A percentile compares a stretch with the other conserved stretches of the same genome.
phyloP scores from a whole-genome alignment of 495 filamentous ascomycete species.

The Neurospora sp. region DNA sequence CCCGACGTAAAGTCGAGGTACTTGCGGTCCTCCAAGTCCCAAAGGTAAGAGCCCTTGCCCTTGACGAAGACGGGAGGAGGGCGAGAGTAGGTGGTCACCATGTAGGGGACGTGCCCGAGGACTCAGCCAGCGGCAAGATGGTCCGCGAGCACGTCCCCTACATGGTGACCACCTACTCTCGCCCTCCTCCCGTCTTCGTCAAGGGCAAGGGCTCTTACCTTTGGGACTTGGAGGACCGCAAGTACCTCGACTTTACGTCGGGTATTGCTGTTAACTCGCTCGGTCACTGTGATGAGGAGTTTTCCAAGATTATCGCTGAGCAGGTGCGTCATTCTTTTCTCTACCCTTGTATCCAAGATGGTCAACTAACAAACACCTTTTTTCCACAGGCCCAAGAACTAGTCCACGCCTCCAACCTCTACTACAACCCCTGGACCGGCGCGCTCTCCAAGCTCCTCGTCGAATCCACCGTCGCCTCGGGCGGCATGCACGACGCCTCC shows the following conservation, averaged over 20 bases:
- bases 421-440: slow-evolving; percentile 91
- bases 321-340: slow-evolving; percentile 45
- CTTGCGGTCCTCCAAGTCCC: too few species aligned
- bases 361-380: slow-evolving; percentile 2
- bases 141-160: slow-evolving; percentile 63
- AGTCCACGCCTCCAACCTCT: slow-evolving; percentile 87
- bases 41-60: too few species aligned
- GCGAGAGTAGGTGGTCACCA: too few species aligned
- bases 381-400: slow-evolving; percentile 54
- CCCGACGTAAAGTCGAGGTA: too few species aligned
- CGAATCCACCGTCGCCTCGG: slow-evolving; percentile 58
- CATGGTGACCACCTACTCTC: slow-evolving; percentile 93
- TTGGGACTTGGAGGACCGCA: slow-evolving; percentile 80
- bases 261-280: slow-evolving; percentile 93
- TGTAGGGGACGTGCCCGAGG: too few species aligned
- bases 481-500: slow-evolving; percentile 70
- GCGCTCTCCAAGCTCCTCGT: slow-evolving; percentile 79
- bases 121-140: slow-evolving; percentile 67
- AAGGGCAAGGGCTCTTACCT: slow-evolving; percentile 78
- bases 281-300: slow-evolving; percentile 72
- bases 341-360: neutral
- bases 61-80: too few species aligned
- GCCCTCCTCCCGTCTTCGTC: slow-evolving; percentile 82
- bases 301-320: slow-evolving; percentile 54
- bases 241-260: slow-evolving; percentile 88